Conservation (phyloP, 805 yeast species). For the Aciculoconidium aculeatum region DNA sequence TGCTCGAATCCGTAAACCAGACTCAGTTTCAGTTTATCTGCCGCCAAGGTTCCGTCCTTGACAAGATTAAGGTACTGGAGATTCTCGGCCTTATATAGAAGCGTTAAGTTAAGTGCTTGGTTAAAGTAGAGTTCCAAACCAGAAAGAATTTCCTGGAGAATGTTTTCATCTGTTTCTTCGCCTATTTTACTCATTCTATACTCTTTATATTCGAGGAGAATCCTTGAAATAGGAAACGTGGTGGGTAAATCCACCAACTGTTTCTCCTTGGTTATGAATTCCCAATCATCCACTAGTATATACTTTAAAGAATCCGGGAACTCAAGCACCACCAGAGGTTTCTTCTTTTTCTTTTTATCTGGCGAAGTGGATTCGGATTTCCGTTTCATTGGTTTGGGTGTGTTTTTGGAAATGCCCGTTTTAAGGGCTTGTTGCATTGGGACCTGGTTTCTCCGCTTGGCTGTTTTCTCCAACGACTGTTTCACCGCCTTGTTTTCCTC, state of each 20-base stretch:
- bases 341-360: constrained; percentile 13
- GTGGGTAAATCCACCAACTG: constrained; percentile 65
- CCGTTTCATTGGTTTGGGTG: constrained; percentile 1
- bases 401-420: constrained; percentile 7
- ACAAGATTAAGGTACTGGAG: constrained; percentile 58
- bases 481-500: constrained; percentile 64
- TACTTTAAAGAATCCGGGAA: constrained; percentile 66
- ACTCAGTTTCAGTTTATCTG: constrained; percentile 25
- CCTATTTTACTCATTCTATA: constrained; percentile 13
- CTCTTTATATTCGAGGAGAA: constrained; percentile 48
- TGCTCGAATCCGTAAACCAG: constrained; percentile 72
- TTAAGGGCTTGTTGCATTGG: constrained; percentile 1
- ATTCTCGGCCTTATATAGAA: constrained; percentile 73
- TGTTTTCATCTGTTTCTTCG: constrained; percentile 5
- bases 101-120: constrained; percentile 58
- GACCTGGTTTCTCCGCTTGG: constrained; percentile 11
- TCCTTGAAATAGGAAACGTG: constrained; percentile 43
- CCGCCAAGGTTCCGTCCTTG: constrained; percentile 22
- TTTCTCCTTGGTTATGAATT: constrained; percentile 74
- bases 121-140: constrained; percentile 76
- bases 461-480: constrained; percentile 44
- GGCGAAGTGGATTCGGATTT: constrained; percentile 6
- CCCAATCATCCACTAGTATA: constrained; percentile 89
- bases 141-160: constrained; percentile 58
- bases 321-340: constrained; percentile 56